phyloP scores from a whole-genome alignment of 2,329 filamentous ascomycete genomes.

The Teratosphaeria destructans region DNA sequence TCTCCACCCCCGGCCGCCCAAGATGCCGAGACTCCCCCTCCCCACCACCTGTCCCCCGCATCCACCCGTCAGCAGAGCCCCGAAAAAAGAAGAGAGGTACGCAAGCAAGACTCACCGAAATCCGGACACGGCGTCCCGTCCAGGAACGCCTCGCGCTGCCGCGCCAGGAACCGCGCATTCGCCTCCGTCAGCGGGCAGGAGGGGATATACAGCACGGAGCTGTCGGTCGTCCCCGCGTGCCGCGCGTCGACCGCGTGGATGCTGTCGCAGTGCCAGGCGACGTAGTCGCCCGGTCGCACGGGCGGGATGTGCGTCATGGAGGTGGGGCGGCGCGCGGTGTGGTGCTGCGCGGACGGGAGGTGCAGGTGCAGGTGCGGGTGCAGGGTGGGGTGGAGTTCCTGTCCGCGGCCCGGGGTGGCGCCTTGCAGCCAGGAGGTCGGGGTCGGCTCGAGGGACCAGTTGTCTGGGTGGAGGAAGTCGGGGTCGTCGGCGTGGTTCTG shows the following conservation, averaged over 20 bases:
- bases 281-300: constrained; percentile 63
- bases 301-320: constrained; percentile 64
- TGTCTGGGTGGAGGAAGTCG: constrained; percentile 41
- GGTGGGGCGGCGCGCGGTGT: constrained; percentile 8
- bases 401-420: constrained; percentile 55
- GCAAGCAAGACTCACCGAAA: constrained; percentile 23
- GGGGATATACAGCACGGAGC: constrained; percentile 81
- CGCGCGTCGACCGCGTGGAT: constrained; percentile 77
- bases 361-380: constrained; percentile 62
- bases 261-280: constrained; percentile 62
- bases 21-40: constrained; percentile 40
- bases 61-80: too few species aligned
- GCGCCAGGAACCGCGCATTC: constrained; percentile 60
- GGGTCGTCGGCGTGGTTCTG: constrained; percentile 27
- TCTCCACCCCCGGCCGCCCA: constrained; percentile 30
- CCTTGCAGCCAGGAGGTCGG: constrained; percentile 58
- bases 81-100: background rate
- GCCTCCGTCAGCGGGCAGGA: constrained; percentile 67
- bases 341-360: constrained; percentile 5
- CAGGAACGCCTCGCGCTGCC: constrained; percentile 62
- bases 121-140: constrained; percentile 43
- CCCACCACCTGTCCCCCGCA: constrained; percentile 42
- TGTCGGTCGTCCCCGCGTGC: constrained; percentile 62
- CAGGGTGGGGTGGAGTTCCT: constrained; percentile 53
- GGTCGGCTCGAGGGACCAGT: constrained; percentile 49